These are phyloP conservation scores for Myochromella boudieri DNA, from an alignment of 768 basidiomycete genomes.

Conservation along the genomic window DNA sequence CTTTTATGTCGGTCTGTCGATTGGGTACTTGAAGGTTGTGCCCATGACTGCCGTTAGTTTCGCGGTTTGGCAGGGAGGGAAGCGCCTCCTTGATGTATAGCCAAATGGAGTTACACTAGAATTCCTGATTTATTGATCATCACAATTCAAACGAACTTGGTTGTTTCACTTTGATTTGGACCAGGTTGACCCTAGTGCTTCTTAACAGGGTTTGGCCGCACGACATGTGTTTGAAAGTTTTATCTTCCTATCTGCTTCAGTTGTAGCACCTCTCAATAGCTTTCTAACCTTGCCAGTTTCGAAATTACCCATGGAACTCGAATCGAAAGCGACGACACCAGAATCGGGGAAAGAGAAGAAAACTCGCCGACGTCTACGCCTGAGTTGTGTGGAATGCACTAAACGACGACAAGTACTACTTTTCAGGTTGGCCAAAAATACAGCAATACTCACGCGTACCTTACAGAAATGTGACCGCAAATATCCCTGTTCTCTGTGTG, in stretches of 20 bases:
- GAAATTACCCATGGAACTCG: neutral
- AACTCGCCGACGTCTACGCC: conserved; percentile 46
- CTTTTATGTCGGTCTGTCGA: conserved; percentile 87
- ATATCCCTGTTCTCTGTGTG: conserved; percentile 41
- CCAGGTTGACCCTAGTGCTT: neutral
- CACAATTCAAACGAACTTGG: conserved; percentile 9
- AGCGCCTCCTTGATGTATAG: conserved; percentile 52
- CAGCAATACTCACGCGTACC: conserved; percentile 1
- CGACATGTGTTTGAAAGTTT: conserved; percentile 3
- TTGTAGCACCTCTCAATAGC: neutral
- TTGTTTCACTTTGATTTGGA: conserved; percentile 6
- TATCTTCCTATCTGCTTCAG: conserved; percentile 6
- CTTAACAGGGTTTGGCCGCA: neutral
- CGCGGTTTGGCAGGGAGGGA: conserved; percentile 85
- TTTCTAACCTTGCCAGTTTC: neutral
- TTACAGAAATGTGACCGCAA: conserved; percentile 52
- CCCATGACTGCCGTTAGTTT: conserved; percentile 96
- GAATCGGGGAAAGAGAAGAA: conserved; percentile 41
- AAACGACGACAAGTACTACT: conserved; percentile 50
- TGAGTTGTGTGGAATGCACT: conserved; percentile 58
- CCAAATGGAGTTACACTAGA: conserved; percentile 22
- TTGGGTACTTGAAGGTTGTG: conserved; percentile 92
- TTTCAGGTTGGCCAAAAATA: neutral
- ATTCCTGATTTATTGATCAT: conserved; percentile 14
- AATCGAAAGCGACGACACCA: neutral